phyloP scores from a whole-genome alignment of 148 eudicot species.

The Rhododendron ferrugineum region DNA sequence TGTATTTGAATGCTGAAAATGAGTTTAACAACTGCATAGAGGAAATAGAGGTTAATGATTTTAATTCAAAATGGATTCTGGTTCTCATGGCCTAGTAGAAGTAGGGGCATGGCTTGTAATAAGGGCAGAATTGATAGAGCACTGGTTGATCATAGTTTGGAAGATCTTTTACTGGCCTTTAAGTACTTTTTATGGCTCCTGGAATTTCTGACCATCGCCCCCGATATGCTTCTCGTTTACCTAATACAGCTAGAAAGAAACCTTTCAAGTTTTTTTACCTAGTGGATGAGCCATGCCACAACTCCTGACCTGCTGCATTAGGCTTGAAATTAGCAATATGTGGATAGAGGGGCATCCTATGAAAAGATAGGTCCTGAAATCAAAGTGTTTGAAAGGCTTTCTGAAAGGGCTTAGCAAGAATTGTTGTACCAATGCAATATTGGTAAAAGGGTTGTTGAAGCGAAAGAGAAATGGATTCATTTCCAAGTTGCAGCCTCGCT shows the following conservation, averaged over 20 bases:
- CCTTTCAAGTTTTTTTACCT: neutral
- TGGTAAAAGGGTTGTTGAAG: too few relatives aligned
- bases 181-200: neutral
- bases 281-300: neutral
- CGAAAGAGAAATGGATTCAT: neutral
- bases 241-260: neutral
- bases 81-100: neutral
- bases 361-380: neutral
- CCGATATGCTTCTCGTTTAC: neutral
- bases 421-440: neutral
- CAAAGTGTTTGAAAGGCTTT: neutral
- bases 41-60: neutral
- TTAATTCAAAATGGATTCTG: neutral
- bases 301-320: neutral
- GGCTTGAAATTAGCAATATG: neutral
- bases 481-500: neutral
- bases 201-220: neutral
- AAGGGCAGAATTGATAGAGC: neutral
- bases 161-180: neutral
- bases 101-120: neutral
- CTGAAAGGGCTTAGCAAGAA: neutral
- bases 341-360: neutral
- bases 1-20: too few relatives aligned
- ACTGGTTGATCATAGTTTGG: neutral
- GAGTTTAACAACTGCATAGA: too few relatives aligned